Conservation (phyloP, 257 asterid genomes). For the Echites panduratus region DNA sequence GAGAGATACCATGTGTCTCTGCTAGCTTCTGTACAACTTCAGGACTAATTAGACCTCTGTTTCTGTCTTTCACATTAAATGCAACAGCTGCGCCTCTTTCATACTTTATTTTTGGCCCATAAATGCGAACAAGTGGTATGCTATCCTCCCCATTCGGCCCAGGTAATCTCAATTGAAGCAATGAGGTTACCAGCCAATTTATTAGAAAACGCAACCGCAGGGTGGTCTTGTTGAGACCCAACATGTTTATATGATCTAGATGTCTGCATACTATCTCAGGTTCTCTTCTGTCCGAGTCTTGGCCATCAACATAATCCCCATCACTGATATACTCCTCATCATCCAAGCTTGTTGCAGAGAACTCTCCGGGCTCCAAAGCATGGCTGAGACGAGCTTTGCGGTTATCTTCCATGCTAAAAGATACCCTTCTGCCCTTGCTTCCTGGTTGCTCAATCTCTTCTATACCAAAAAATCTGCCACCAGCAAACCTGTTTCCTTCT, state of each 20-base stretch:
- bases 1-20: conserved; percentile 58
- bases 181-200: conserved; percentile 87
- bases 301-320: conserved; percentile 63
- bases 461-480: conserved; percentile 78
- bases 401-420: conserved; percentile 75
- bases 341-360: conserved; percentile 49
- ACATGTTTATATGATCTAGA: conserved; percentile 80
- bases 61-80: conserved; percentile 72
- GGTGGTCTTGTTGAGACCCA: conserved; percentile 92
- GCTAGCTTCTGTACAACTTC: conserved; percentile 86
- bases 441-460: conserved; percentile 83
- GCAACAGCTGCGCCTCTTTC: conserved; percentile 97
- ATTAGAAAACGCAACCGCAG: conserved; percentile 75
- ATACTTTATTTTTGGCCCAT: conserved; percentile 91
- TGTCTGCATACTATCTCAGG: conserved; percentile 81
- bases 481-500: conserved; percentile 65
- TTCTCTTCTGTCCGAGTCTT: conserved; percentile 77
- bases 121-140: conserved; percentile 68
- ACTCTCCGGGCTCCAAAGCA: conserved; percentile 55
- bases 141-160: conserved; percentile 38
- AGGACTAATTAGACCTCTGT: conserved; percentile 69
- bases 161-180: conserved; percentile 75
- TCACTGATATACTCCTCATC: conserved; percentile 75
- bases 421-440: conserved; percentile 75
- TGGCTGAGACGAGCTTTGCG: conserved; percentile 40